Base-by-base conservation (phyloP, 345 rosid species). In the Hibiscus tridactylites region DNA sequence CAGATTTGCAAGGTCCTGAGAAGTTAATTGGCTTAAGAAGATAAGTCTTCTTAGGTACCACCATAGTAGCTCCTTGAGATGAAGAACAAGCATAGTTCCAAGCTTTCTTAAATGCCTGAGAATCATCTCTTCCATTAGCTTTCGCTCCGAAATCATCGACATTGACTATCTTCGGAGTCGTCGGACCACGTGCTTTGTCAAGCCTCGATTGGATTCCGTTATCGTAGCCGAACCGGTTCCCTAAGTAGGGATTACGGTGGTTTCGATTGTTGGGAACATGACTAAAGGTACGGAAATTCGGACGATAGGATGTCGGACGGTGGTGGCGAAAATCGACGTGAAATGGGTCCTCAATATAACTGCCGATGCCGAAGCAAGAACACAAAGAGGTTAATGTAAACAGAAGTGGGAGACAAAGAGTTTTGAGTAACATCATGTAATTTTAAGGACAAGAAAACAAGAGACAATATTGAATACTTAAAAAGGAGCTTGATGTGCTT, bases 1-100 rank as follows among this genome's bases (percentile, higher is more conserved):
- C 71, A 63, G 97, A 82, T 71, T 76, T 73, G 58, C 98, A 94
- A 10, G 98, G 98, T 59, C 98, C 98, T 28, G 92, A 81, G 81
- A 94, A 94, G 19, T 68, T 82, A 1, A 85, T 66, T 49, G 91
- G 90, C 71, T 88, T 90, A 21, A 94, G 84, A 57, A 28, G 73
- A 74, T 91, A 94, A 53, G 68, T 74, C 74, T 71, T 88, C 65
- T 72, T 83, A 0, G 98, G 96, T 54, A 88, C 85, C 12, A 86
- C 74, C 5, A 90, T 28, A 42, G 79, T 74, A 61, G 80, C 83
- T 44, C 71, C 69, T 10, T 67, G 75, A 12, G 68, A 17, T 26
- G 85, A 68, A 60, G 89, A 86, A 76, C 97, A 91, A 70, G 88
- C 91, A 67, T 61, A 78, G 4, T 79, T 39, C 95, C 95, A 90